Base-by-base conservation (phyloP, 2,329 filamentous ascomycete genomes). In the Nigrograna mackinnonii region DNA sequence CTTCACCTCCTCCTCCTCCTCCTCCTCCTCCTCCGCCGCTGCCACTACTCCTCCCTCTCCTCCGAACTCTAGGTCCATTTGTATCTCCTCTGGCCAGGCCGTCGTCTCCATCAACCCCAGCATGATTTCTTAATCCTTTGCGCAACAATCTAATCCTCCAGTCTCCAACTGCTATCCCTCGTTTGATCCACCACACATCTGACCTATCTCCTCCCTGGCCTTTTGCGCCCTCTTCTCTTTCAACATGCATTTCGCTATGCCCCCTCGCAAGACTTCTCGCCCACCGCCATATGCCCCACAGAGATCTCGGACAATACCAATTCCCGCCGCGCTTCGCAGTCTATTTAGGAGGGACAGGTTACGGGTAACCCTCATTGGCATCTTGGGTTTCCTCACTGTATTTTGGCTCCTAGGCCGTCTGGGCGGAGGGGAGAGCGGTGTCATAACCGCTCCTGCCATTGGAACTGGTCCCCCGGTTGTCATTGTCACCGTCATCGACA, bases 201-300 rank as follows among this genome's bases (percentile, higher is more conserved):
- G 16, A 9, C 12, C 39, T 22, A 11, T 36, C 35, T n/a, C 22
- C 22, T 28, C 16, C 46, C 55, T 51, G 52, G 52, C 50, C 51
- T 46, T 36, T 35, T 37, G 37, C 28, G 39, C 41, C 42, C n/a
- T 13, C 13, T n/a, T 13, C 17, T 18, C 12, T 13, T 34, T 34
- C 31, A 94, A 50, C 44, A 74, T 96, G 90, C 91, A 96, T 69
- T 91, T 92, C 77, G 90, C 91, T 51, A 85, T 95, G 58, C 91
- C 91, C 41, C 83, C 89, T 60, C 86, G 91, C 69, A 95, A 92
- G 73, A 84, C 81, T 62, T 92, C 88, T 53, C 84, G 86, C 63
- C 83, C 87, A 54, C 82, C 84, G 53, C 84, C 86, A 21, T 92
- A 89, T 71, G 78, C 79, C 52, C 77, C 80, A 35, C 79, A 83